Percentiles rank a stretch among this genome's conserved stretches.
Conservation (phyloP, 768 basidiomycete species). For the Asterophora parasitica region DNA sequence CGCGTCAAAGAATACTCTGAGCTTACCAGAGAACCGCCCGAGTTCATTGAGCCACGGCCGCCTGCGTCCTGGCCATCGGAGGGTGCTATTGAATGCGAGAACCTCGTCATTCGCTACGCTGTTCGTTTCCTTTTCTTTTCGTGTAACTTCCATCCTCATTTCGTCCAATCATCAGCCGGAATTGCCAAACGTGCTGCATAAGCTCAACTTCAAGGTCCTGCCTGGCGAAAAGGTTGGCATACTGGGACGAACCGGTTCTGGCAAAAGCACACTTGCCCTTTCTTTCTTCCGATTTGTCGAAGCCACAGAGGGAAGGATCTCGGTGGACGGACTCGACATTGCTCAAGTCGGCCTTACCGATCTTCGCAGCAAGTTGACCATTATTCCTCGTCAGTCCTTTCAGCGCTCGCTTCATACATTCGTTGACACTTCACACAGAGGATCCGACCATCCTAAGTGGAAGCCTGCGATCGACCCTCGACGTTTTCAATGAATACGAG, state of each 20-base stretch:
- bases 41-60: slow-evolving; percentile 85
- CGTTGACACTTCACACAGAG: slow-evolving; percentile 41
- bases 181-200: slow-evolving; percentile 80
- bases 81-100: slow-evolving; percentile 66
- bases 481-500: slow-evolving; percentile 83
- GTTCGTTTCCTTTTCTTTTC: slow-evolving; percentile 34
- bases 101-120: slow-evolving; percentile 74
- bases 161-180: slow-evolving; percentile 52
- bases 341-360: slow-evolving; percentile 77
- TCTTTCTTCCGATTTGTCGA: slow-evolving; percentile 90
- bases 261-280: slow-evolving; percentile 75
- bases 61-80: slow-evolving; percentile 70
- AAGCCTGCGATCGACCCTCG: slow-evolving; percentile 72
- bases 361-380: slow-evolving; percentile 67
- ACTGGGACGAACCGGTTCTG: slow-evolving; percentile 67
- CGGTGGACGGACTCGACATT: slow-evolving; percentile 78
- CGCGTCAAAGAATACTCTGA: slow-evolving; percentile 91
- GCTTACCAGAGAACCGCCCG: slow-evolving; percentile 68
- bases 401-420: background rate
- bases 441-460: slow-evolving; percentile 88
- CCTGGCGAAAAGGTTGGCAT: slow-evolving; percentile 82
- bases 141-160: background rate
- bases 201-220: slow-evolving; percentile 65
- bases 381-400: slow-evolving; percentile 53
- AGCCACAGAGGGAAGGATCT: slow-evolving; percentile 67